These are phyloP conservation scores for Wickerhamomyces sp. DNA, from an alignment of 1,139 yeast genomes.

Conservation along the genomic window DNA sequence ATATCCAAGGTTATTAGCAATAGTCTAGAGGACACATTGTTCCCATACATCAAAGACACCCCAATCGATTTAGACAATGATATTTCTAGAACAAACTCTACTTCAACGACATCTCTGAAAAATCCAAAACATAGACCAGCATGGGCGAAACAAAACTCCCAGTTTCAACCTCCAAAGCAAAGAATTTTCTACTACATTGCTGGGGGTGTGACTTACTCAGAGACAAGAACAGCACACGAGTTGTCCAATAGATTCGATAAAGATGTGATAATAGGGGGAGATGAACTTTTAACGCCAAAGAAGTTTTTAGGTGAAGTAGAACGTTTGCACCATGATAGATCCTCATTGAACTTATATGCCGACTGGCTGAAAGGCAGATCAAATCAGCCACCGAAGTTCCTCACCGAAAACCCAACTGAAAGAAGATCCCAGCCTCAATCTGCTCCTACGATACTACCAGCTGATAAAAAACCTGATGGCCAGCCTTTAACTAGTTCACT, in stretches of 20 bases:
- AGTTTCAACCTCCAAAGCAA: conserved; percentile 50
- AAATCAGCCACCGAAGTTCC: conserved; percentile 28
- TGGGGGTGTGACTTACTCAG: conserved; percentile 88
- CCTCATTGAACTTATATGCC: conserved; percentile 25
- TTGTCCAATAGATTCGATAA: conserved; percentile 57
- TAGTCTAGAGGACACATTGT: conserved; percentile 45
- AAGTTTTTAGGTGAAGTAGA: conserved; percentile 44
- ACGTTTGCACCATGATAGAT: conserved; percentile 28
- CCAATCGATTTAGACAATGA: conserved; percentile 46
- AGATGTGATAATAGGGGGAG: conserved; percentile 83
- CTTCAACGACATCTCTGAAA: conserved; percentile 47
- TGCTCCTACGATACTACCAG: too few species aligned
- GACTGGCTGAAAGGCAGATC: conserved; percentile 25
- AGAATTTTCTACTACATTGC: conserved; percentile 76
- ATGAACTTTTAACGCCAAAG: conserved; percentile 64
- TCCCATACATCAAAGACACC: conserved; percentile 76
- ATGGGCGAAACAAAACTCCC: conserved; percentile 62
- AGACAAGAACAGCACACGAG: conserved; percentile 72
- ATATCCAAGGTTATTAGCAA: conserved; percentile 39
- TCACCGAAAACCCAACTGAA: conserved; percentile 20
- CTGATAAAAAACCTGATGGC: too few species aligned
- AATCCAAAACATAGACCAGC: conserved; percentile 76
- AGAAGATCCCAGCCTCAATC: conserved; percentile 5
- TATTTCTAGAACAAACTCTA: conserved; percentile 26
- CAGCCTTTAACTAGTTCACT: neutral